A percentile compares a stretch with the other conserved stretches of the same genome.
These are phyloP conservation scores for Chalciporus chontae DNA, from an alignment of 768 basidiomycete genomes.

Conservation along the genomic window DNA sequence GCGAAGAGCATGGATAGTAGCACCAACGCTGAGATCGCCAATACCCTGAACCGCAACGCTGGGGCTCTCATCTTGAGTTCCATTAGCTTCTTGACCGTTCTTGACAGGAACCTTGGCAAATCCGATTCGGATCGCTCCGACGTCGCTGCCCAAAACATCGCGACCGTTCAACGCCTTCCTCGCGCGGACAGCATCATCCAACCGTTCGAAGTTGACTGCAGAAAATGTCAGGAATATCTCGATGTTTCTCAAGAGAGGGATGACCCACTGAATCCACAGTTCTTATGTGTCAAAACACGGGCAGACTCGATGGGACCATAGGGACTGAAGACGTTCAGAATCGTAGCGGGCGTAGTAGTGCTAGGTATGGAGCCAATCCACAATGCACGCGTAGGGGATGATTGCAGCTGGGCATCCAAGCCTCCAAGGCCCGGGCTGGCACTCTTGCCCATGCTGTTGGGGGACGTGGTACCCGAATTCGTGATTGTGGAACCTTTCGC, in stretches of 20 bases:
- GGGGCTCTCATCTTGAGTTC: conserved; percentile 58
- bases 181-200: conserved; percentile 95
- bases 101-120: conserved; percentile 97
- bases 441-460: conserved; percentile 49
- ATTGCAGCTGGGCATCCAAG: conserved; percentile 84
- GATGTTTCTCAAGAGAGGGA: neutral
- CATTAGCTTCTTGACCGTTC: conserved; percentile 64
- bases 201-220: conserved; percentile 91
- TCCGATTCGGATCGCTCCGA: conserved; percentile 94
- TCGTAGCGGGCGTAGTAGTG: conserved; percentile 90
- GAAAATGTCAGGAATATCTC: conserved; percentile 7
- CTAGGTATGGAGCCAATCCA: conserved; percentile 99
- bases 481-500: conserved; percentile 67
- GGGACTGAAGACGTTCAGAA: conserved; percentile 93
- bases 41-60: conserved; percentile 74
- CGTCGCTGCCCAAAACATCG: conserved; percentile 93
- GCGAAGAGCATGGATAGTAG: conserved; percentile 82
- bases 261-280: conserved; percentile 83
- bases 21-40: conserved; percentile 82
- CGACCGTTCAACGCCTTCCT: conserved; percentile 94
- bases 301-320: conserved; percentile 98
- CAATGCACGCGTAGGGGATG: conserved; percentile 88
- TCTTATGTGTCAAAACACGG: conserved; percentile 93
- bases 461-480: conserved; percentile 63
- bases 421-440: conserved; percentile 55